Conservation (phyloP, 208 protist species). For the Trypanosoma grayi region DNA sequence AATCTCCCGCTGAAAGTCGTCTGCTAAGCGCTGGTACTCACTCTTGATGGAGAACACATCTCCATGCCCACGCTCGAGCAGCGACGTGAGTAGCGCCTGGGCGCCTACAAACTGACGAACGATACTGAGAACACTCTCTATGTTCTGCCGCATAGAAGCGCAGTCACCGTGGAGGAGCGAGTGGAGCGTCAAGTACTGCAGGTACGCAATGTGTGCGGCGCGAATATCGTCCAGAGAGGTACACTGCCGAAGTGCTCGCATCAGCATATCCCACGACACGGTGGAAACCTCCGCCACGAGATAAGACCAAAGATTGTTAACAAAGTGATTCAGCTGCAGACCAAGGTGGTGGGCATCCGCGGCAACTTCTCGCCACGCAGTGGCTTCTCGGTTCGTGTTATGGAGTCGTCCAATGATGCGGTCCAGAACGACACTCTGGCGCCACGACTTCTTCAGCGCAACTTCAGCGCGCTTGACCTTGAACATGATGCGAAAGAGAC, state of each 20-base stretch:
- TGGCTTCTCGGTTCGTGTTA: constrained; percentile 25
- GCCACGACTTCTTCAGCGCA: constrained; percentile 57
- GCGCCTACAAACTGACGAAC: constrained; percentile 56
- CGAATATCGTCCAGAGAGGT: constrained; percentile 62
- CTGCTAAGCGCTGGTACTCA: constrained; percentile 48
- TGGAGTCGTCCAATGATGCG: constrained; percentile 50
- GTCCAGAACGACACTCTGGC: constrained; percentile 59
- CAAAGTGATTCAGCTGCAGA: constrained; percentile 74
- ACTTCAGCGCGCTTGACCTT: constrained; percentile 67
- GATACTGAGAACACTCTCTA: constrained; percentile 60
- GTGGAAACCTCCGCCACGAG: constrained; percentile 63
- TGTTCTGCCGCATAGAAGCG: constrained; percentile 64
- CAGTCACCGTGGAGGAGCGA: constrained; percentile 63
- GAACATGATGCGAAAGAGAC: constrained; percentile 68
- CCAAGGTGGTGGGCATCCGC: constrained; percentile 59
- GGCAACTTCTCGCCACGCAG: constrained; percentile 54
- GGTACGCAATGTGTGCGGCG: constrained; percentile 48
- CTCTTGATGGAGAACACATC: constrained; percentile 53
- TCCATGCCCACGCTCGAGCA: constrained; percentile 57
- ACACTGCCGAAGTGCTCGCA: constrained; percentile 43
- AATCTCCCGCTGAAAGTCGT: constrained; percentile 65
- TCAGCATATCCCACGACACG: constrained; percentile 53
- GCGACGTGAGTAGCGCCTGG: constrained; percentile 55
- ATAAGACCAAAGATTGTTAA: constrained; percentile 73
- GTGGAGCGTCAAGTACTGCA: constrained; percentile 60